Conservation (phyloP, 768 basidiomycete species). For the Agaricus sinodeliciosus region DNA sequence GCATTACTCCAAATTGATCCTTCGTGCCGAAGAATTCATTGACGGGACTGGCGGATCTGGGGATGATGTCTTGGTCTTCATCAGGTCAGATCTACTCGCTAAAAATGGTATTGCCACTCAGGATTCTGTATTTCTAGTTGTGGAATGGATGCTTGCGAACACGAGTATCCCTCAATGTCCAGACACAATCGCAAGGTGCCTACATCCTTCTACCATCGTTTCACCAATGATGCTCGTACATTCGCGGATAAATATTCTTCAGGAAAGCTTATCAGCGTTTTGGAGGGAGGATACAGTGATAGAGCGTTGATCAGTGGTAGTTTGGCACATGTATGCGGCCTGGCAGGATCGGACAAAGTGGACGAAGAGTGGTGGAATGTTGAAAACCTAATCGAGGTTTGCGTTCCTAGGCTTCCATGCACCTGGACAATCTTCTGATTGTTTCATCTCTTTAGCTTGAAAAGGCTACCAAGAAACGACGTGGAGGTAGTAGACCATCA, state of each 20-base stretch:
- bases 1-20: constrained; percentile 54
- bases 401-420: constrained; percentile 7
- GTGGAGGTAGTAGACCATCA: constrained; percentile 41
- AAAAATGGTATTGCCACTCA: background rate
- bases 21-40: constrained; percentile 66
- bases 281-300: constrained; percentile 96
- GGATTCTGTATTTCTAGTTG: constrained; percentile 42
- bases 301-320: constrained; percentile 78
- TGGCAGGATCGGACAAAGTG: constrained; percentile 36
- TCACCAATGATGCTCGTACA: constrained; percentile 61
- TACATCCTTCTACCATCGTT: constrained; percentile 76
- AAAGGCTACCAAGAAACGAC: constrained; percentile 54
- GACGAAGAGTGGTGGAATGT: constrained; percentile 60
- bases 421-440: background rate
- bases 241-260: constrained; percentile 61
- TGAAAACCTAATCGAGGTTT: constrained; percentile 54
- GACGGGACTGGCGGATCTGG: constrained; percentile 55
- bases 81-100: constrained; percentile 50
- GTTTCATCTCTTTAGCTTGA: constrained; percentile 41
- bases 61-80: constrained; percentile 74
- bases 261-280: constrained; percentile 77
- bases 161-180: constrained; percentile 88
- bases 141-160: constrained; percentile 93
- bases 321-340: constrained; percentile 74
- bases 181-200: constrained; percentile 89